Evolutionary conservation across 495 filamentous ascomycete species (phyloP), one percentile per base, ranked within the genome.

Genomic region (Cercophora newfieldiana): DNA sequence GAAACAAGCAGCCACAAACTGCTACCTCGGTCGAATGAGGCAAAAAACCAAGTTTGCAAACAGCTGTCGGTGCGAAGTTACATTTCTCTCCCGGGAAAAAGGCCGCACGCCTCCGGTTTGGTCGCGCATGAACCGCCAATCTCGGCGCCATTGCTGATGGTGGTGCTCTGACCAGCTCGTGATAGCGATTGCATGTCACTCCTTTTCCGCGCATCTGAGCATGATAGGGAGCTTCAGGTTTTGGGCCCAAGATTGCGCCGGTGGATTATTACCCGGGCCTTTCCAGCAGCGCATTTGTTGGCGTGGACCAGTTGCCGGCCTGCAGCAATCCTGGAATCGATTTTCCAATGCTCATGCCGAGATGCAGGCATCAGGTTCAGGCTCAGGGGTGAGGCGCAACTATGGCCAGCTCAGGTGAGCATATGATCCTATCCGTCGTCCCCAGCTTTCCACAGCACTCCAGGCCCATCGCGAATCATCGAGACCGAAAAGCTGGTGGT

Each of bases 191-290:
- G 51, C 51, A 55, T 3, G 7, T 55, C 51, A 28, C 26, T 33
- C 55, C 29, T 58, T 58, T 58, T 29, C 5, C 55, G 26, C 54
- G 54, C 54, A 57, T 4, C 54, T 26, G 50, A 24, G 50, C 50
- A 14, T 3, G n/a, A 53, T 53, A 22, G 30, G 30, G 30, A 33
- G 21, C 5, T 51, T 3, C 21, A 51, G 18, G 37, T 51, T 51
- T 12, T 33, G 30, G 30, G 5, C 30, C 30, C 30, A 33, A 33
- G 5, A 33, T 12, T 12, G 30, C 30, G 30, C 30, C 30, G 30
- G 5, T 33, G 12, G 30, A n/a, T 12, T 33, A 33, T 33, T 33
- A 33, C 30, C 30, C 30, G 30, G 30, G 12, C 30, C 30, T 4
- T 33, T 33, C 30, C 30, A 33, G 30, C 30, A 5, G 30, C 30